phyloP scores from a whole-genome alignment of 1,139 yeast genomes.

The Hyphopichia burtonii region DNA sequence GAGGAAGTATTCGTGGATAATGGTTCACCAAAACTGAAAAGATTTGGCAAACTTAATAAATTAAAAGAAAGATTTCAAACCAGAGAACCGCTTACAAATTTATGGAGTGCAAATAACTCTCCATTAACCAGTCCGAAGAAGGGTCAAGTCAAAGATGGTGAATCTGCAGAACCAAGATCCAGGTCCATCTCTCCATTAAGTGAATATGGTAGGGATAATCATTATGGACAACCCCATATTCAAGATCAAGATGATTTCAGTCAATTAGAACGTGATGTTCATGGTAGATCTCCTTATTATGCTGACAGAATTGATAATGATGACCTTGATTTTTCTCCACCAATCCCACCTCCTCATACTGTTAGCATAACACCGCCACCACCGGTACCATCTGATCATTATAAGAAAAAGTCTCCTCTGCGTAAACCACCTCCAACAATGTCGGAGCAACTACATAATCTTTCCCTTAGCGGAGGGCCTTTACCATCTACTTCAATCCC shows the following conservation, averaged over 20 bases:
- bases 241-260: conserved; percentile 14
- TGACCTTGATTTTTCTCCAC: conserved; percentile 14
- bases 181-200: conserved; percentile 18
- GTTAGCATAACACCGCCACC: conserved; percentile 5
- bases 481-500: conserved; percentile 29
- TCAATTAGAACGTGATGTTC: conserved; percentile 19
- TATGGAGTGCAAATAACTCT: background rate
- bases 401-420: conserved; percentile 13
- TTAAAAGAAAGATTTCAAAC: conserved; percentile 31
- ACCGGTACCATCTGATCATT: conserved; percentile 10
- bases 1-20: conserved; percentile 14
- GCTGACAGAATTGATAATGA: conserved; percentile 11
- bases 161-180: background rate
- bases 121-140: background rate
- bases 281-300: conserved; percentile 7
- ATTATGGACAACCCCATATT: background rate
- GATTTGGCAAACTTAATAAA: conserved; percentile 28
- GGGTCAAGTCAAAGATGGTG: background rate
- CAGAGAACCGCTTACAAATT: conserved; percentile 34
- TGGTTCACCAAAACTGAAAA: conserved; percentile 12
- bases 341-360: conserved; percentile 17
- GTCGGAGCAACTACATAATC: background rate
- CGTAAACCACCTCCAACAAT: conserved; percentile 21
- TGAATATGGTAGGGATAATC: conserved; percentile 11
- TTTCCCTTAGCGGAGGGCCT: background rate